Conservation (phyloP, 176 grass and related monocot species). For the Metroxylon sagu region DNA sequence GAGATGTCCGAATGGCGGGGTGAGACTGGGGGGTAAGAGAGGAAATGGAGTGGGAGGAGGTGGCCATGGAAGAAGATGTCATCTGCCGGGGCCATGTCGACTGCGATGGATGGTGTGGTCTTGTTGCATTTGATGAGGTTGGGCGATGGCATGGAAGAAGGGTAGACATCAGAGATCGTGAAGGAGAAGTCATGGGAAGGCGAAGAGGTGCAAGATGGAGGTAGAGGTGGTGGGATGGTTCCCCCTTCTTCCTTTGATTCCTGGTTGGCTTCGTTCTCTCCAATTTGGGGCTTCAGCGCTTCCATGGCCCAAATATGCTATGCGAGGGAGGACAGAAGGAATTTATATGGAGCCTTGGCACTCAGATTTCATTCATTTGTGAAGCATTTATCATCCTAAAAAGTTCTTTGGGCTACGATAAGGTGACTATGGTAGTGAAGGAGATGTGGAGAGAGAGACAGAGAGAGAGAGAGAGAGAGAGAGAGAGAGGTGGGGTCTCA, state of each 20-base stretch:
- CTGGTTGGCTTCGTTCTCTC: neutral
- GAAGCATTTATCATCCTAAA: no score
- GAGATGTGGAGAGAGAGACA: neutral
- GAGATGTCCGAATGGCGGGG: conserved; percentile 14
- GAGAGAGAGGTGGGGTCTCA: no score
- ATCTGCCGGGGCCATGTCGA: conserved; percentile 9
- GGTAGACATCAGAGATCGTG: conserved; percentile 20
- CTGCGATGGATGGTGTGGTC: neutral
- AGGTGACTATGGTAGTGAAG: neutral
- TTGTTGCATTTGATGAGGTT: neutral
- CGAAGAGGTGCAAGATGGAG: conserved; percentile 18
- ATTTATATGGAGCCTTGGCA: no score
- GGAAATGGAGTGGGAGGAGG: conserved; percentile 15
- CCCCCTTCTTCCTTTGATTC: conserved; percentile 5
- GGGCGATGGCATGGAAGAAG: neutral
- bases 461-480: neutral
- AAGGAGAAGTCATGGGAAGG: conserved; percentile 53
- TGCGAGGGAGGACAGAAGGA: no score
- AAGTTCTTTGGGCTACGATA: neutral
- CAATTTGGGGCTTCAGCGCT: conserved; percentile 17
- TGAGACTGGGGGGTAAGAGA: neutral
- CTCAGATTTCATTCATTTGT: no score
- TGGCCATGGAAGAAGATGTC: conserved; percentile 18
- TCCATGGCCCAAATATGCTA: conserved; percentile 27
- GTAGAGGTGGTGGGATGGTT: conserved; percentile 7